Base-by-base conservation (phyloP, 2,329 filamentous ascomycete genomes). In the Corynespora cassiicola region DNA sequence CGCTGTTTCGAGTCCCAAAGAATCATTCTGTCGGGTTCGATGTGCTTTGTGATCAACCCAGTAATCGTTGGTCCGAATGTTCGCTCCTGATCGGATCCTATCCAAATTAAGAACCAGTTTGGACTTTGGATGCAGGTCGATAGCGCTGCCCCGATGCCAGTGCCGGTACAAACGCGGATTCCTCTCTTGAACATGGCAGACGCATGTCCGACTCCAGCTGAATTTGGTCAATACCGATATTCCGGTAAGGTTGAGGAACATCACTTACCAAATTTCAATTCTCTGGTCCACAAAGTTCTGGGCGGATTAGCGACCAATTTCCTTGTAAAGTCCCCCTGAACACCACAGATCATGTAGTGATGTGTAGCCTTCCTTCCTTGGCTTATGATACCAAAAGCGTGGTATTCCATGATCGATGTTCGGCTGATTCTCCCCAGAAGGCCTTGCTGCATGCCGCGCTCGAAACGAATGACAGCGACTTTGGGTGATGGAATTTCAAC, bases 61-160 rank as follows among this genome's bases (percentile, higher is more conserved):
- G 59, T 48, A 12, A 66, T 58, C 4, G 61, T 66, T 3, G 63
- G 63, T 7, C 63, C 63, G 19, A 66, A 66, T 0, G 63, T 66
- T 25, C 50, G 46, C 27, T 66, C 63, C 37, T 66, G 63, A 28
- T 66, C 61, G 4, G 61, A 65, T 9, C 63, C 63, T 23, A 66
- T 66, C 63, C 63, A 66, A 32, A 66, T 66, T 10, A 66, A 45
- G 32, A 66, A 66, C 63, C 63, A 66, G 41, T 66, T 51, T 7
- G 58, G 58, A 10, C 46, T 55, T 32, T 66, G 63, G 20, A 66
- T 65, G 47, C 63, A 66, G 10, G 63, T 66, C 2, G 60, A 63
- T 2, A 66, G 50, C 2, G 63, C 63, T 17, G 63, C 63, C 10
- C 63, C 63, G 31, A 66, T 66, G 16, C 63, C 63, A 2, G 63